Evolutionary conservation across 768 basidiomycete species (phyloP).

Genomic region (Macrolepiota fuliginosa): DNA sequence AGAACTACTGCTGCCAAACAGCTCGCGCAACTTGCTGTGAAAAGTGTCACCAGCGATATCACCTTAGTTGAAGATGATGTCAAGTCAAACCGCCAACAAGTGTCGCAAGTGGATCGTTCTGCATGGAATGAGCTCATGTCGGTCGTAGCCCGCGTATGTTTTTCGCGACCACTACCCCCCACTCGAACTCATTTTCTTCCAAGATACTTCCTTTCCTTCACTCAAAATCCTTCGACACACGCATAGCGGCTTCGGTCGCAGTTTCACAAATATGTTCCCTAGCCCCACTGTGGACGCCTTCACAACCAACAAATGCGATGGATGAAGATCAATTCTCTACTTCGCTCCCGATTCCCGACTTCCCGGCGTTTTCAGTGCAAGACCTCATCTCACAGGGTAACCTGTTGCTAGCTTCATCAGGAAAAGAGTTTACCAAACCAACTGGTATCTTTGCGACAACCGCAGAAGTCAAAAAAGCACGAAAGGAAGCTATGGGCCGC

Average conservation of each 20-base stretch:
- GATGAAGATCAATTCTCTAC: conserved; percentile 21
- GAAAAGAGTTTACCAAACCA: conserved; percentile 85
- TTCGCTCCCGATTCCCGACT: conserved; percentile 47
- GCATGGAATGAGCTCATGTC: conserved; percentile 92
- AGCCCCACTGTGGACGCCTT: conserved; percentile 78
- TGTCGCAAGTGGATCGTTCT: conserved; percentile 57
- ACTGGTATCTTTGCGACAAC: conserved; percentile 68
- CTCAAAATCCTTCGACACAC: conserved; percentile 90
- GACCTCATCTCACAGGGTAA: conserved; percentile 75
- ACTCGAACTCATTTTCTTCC: conserved; percentile 8
- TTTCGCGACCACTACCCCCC: conserved; percentile 5
- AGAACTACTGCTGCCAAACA: conserved; percentile 97
- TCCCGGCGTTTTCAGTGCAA: conserved; percentile 72
- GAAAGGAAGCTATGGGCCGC: conserved; percentile 85
- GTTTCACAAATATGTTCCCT: conserved; percentile 84
- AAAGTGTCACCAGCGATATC: conserved; percentile 82
- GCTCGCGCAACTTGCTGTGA: conserved; percentile 86
- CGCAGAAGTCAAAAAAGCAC: conserved; percentile 81
- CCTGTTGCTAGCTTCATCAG: conserved; percentile 86
- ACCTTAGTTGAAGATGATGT: conserved; percentile 72
- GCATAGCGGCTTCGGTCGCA: conserved; percentile 85
- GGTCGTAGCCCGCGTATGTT: conserved; percentile 80
- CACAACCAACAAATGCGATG: conserved; percentile 28
- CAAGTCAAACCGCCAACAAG: conserved; percentile 60
- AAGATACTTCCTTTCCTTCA: conserved; percentile 90